phyloP scores from a whole-genome alignment of 345 rosid genomes.

The Aethionema arabicum region DNA sequence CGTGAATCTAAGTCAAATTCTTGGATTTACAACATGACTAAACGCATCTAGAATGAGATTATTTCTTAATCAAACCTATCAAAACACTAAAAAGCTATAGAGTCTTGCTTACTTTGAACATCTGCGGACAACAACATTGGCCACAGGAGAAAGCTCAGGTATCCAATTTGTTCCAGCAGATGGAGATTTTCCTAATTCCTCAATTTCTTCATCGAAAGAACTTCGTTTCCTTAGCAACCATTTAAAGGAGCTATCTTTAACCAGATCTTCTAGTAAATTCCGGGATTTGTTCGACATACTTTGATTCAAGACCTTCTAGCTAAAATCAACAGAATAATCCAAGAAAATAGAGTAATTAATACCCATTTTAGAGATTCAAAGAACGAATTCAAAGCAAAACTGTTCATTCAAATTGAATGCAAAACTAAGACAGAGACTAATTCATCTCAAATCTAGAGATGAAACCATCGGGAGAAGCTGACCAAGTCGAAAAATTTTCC shows the following conservation, averaged over 20 bases:
- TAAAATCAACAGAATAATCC: slow-evolving; percentile 17
- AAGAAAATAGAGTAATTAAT: neutral
- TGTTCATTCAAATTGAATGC: neutral
- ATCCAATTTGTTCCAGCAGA: slow-evolving; percentile 74
- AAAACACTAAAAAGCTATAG: slow-evolving; percentile 1
- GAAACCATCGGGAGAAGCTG: neutral
- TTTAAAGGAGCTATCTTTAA: slow-evolving; percentile 78
- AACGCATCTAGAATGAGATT: neutral
- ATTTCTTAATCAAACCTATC: neutral
- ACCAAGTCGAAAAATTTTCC: neutral
- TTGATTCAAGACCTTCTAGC: neutral
- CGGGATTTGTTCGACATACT: slow-evolving; percentile 58
- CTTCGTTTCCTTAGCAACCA: slow-evolving; percentile 74
- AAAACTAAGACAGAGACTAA: slow-evolving; percentile 9
- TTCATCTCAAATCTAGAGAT: neutral
- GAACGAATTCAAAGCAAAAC: neutral
- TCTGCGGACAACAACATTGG: slow-evolving; percentile 80
- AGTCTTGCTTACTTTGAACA: slow-evolving; percentile 74
- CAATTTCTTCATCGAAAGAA: slow-evolving; percentile 72
- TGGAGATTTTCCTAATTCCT: slow-evolving; percentile 81
- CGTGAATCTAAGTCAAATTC: neutral
- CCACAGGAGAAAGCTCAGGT: slow-evolving; percentile 76
- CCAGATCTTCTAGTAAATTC: slow-evolving; percentile 74
- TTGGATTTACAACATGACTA: neutral
- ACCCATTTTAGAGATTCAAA: neutral